phyloP scores from a whole-genome alignment of 2,329 filamentous ascomycete genomes.

The Fusarium praegraminearum region DNA sequence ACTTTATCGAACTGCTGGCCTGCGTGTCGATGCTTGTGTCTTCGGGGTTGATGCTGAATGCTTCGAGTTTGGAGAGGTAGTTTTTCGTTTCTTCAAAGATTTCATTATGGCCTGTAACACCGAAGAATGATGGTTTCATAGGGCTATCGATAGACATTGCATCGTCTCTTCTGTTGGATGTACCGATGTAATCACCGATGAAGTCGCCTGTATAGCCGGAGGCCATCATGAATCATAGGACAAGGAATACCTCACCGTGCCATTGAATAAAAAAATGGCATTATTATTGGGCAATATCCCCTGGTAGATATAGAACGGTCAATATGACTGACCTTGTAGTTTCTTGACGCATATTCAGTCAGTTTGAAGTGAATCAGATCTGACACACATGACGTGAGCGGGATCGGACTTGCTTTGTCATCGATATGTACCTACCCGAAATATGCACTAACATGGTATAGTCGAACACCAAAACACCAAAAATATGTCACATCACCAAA shows the following conservation, averaged over 20 bases:
- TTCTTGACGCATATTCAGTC: neutral
- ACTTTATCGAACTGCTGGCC: neutral
- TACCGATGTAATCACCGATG: neutral
- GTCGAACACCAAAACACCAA: no score
- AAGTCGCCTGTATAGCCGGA: neutral
- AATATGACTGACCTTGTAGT: neutral
- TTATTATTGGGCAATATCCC: accelerated
- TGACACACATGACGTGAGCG: neutral
- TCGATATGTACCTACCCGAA: neutral
- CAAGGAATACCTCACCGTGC: neutral
- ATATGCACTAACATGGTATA: neutral
- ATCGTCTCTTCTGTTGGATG: neutral
- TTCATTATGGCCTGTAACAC: neutral
- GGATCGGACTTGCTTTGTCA: constrained; percentile 1
- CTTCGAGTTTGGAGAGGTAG: constrained; percentile 4
- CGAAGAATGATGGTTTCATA: constrained; percentile 6
- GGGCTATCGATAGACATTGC: neutral
- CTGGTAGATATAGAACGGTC: neutral
- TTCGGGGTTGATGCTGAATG: neutral
- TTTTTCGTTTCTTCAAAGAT: constrained; percentile 22
- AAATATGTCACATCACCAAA: no score
- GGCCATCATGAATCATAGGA: neutral
- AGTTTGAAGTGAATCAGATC: neutral
- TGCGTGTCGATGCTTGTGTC: neutral
- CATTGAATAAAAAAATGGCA: accelerated